Base-by-base conservation (phyloP, 225 moss, liverwort and hornwort species). In the Pseudisothecium myosuroides region DNA sequence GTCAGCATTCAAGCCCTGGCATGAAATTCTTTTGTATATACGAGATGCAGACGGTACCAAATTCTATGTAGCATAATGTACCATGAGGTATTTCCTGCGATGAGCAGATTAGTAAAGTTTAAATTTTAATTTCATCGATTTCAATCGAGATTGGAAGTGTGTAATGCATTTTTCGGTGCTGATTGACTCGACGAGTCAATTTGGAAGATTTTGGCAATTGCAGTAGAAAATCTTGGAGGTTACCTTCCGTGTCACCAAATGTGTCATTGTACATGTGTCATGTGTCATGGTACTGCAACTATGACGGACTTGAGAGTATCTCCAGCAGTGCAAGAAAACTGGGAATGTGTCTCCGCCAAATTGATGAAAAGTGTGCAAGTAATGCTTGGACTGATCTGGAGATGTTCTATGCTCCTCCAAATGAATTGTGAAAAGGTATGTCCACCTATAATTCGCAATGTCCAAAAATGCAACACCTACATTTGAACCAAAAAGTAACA, bases 371-470 rank as follows among this genome's bases (percentile, higher is more conserved):
- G 5, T 34, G 5, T 34, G 31, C 19, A 47, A 18, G 2, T 19
- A 29, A 16, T 73, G 17, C 45, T 29, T 28, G 9, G 1, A 29
- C 1, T 1, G 3, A n/a, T 66, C 1, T 65, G 34, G 17, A 34
- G 8, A 0, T 65, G 18, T 10, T 45, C 45, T 45, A 45, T 45
- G 8, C 8, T 45, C 45, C 45, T 45, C 45, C 45, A 45, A 45
- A 45, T 45, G 45, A 45, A 45, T 8, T 45, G 45, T 45, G 45
- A 45, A 45, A 45, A 45, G 45, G 45, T n/a, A n/a, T 49, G 10
- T 12, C 1, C 12, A n/a, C 21, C 20, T 3, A 37, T 22, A n/a
- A n/a, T 23, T 5, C 6, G 6, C 1, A 37, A 0, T n/a, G 22
- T 22, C 10, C 1, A 68, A 23, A 68, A 68, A n/a, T 22, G 22